Base-by-base conservation (phyloP, 192 early-diverging fungal genomes). In the Coemansia guatemalensis region DNA sequence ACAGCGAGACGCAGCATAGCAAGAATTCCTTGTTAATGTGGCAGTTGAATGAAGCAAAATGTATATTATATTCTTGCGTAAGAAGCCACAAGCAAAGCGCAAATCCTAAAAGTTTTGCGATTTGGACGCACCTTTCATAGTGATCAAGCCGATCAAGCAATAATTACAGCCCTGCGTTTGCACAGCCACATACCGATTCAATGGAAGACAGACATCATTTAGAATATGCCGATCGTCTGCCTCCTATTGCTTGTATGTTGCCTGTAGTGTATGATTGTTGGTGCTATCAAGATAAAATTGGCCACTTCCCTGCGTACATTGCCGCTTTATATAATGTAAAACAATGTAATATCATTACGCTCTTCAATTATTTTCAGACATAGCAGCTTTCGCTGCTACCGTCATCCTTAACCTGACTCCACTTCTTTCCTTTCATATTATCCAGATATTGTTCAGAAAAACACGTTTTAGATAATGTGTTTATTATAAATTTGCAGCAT, bases 1-100 rank as follows among this genome's bases (percentile, higher is more conserved):
- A 54, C 49, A 27, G 62, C 53, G 23, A 62, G 24, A 8, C 75
- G 69, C 53, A 78, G 50, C 75, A 78, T 77, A 8, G 41, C 25
- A 21, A 51, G 41, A 64, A 33, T 47, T 22, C 14, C 12, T 14
- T 17, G 14, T 17, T 17, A 44, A 44, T 44, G 39, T 17, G 39
- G 12, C 39, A 44, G 12, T 20, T 33, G 56, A 35, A 39, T 49
- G 21, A 56, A 58, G 56, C 9, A 51, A 50, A 50, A 57, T 51
- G 35, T 17, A 35, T 39, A 29, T 24, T 56, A 25, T 30, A 21
- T n/a, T 56, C 27, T 30, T 21, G 27, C 26, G 39, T 2, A 1
- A 17, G 1, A 3, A 17, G 4, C 39, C 4, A 12, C 14, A 44
- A 17, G 11, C 39, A 44, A 44, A 44, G 6, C 3, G 29, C 29